Evolutionary conservation across 495 filamentous ascomycete genomes (phyloP).

Genomic region (Penicillium longicatenatum): DNA sequence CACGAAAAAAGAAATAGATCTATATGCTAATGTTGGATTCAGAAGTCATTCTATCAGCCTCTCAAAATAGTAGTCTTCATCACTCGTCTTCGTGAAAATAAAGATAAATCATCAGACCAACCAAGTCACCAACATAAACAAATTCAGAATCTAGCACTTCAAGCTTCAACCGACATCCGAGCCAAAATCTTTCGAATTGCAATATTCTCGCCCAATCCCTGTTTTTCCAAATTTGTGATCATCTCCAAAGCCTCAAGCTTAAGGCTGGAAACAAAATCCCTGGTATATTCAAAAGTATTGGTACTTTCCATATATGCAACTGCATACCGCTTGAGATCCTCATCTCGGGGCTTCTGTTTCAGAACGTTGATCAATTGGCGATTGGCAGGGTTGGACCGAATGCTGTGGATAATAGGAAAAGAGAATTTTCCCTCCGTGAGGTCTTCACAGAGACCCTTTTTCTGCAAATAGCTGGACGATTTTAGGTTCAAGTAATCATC

Average conservation of each 20-base stretch:
- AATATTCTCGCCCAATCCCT: neutral
- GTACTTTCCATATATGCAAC: slow-evolving; percentile 86
- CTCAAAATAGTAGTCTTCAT: no score
- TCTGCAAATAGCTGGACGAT: slow-evolving; percentile 22
- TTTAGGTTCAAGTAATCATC: slow-evolving; percentile 43
- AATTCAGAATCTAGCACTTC: neutral
- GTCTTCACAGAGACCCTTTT: slow-evolving; percentile 52
- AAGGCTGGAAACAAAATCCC: slow-evolving; percentile 66
- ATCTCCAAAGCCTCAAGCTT: neutral
- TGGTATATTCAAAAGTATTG: slow-evolving; percentile 87
- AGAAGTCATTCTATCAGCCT: no score
- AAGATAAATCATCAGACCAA: no score
- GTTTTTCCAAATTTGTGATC: neutral
- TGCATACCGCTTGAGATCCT: slow-evolving; percentile 87
- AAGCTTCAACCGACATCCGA: neutral
- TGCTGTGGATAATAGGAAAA: slow-evolving; percentile 60
- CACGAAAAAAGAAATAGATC: no score
- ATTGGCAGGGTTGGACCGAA: slow-evolving; percentile 76
- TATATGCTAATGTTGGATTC: no score
- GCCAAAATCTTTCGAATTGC: slow-evolving; percentile 1
- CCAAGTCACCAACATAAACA: neutral
- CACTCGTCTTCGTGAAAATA: no score
- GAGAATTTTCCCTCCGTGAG: slow-evolving; percentile 43
- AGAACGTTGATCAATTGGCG: slow-evolving; percentile 87
- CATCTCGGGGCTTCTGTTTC: slow-evolving; percentile 80